Conservation (phyloP, 441 rosid genomes). For the Bruguiera hainesii region DNA sequence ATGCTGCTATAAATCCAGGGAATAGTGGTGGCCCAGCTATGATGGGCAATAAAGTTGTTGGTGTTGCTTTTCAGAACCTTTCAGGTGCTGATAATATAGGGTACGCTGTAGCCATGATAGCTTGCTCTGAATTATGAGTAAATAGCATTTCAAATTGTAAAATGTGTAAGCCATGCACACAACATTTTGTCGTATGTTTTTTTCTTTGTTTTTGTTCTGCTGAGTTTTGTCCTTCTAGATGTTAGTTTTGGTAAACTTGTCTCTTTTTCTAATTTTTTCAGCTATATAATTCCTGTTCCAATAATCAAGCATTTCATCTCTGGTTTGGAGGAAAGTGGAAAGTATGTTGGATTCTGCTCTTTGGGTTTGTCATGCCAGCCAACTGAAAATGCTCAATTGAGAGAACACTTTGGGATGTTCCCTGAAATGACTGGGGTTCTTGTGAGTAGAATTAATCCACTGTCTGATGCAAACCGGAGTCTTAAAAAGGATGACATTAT, state of each 20-base stretch:
- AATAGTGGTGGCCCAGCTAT: slow-evolving; percentile 90
- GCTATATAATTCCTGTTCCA: slow-evolving; percentile 86
- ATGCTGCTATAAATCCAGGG: slow-evolving; percentile 92
- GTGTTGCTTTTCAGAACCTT: slow-evolving; percentile 89
- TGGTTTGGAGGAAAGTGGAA: slow-evolving; percentile 67
- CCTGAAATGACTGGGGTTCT: slow-evolving; percentile 79
- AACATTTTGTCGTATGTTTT: not conserved
- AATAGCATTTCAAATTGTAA: not conserved
- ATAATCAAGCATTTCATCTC: slow-evolving; percentile 71
- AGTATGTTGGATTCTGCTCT: slow-evolving; percentile 72
- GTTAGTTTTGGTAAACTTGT: slow-evolving; percentile 8
- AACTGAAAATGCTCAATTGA: slow-evolving; percentile 74
- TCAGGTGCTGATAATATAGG: slow-evolving; percentile 90
- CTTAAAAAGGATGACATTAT: slow-evolving; percentile 75
- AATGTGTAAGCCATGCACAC: not conserved
- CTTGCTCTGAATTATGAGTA: slow-evolving; percentile 1
- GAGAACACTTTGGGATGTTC: slow-evolving; percentile 53
- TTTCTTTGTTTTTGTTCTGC: slow-evolving; percentile 25
- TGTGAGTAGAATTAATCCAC: slow-evolving; percentile 74
- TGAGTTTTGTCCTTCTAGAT: slow-evolving; percentile 1
- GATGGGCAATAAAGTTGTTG: slow-evolving; percentile 82
- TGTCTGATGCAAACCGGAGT: slow-evolving; percentile 51
- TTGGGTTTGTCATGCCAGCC: slow-evolving; percentile 82
- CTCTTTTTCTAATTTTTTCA: slow-evolving; percentile 27
- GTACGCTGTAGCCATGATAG: slow-evolving; percentile 34